Evolutionary conservation across 495 filamentous ascomycete genomes (phyloP).

Genomic region (Aspergillus sclerotiicarbonarius): DNA sequence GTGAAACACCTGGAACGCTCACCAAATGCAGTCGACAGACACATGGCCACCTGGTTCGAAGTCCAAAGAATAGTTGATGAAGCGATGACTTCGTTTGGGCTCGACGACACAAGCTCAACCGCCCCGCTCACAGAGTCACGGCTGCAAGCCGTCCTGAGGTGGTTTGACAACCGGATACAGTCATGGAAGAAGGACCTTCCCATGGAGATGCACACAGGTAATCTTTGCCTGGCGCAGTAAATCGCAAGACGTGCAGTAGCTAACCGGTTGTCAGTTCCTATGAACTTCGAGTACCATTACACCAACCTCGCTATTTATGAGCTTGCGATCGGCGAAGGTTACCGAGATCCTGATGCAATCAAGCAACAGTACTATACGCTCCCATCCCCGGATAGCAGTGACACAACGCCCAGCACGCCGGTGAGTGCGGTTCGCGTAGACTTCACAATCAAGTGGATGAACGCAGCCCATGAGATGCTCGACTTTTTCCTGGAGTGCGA

Average conservation of each 20-base stretch:
- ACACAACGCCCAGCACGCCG: conserved; percentile 21
- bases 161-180: conserved; percentile 48
- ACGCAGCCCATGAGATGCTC: conserved; percentile 46
- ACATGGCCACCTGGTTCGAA: conserved; percentile 45
- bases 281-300: conserved; percentile 48
- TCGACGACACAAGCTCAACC: conserved; percentile 48
- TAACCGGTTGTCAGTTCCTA: conserved; percentile 25
- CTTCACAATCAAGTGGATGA: conserved; percentile 49
- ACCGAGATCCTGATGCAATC: conserved; percentile 47
- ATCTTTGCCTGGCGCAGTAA: neutral
- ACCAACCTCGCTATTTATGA: conserved; percentile 50
- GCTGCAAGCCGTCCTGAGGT: conserved; percentile 44
- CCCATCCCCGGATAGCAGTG: conserved; percentile 32
- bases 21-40: conserved; percentile 38
- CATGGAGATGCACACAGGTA: conserved; percentile 41
- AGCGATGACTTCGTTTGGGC: conserved; percentile 44
- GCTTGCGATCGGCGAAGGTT: conserved; percentile 49
- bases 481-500: conserved; percentile 45
- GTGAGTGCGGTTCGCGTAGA: conserved; percentile 47
- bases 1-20: conserved; percentile 37
- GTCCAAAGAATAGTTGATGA: conserved; percentile 49
- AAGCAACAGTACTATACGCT: conserved; percentile 40
- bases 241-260: neutral
- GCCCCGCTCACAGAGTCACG: conserved; percentile 43
- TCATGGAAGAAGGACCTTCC: conserved; percentile 43